Conservation (phyloP, 1,284 basidiomycete species). For the Hemileia vastatrix region DNA sequence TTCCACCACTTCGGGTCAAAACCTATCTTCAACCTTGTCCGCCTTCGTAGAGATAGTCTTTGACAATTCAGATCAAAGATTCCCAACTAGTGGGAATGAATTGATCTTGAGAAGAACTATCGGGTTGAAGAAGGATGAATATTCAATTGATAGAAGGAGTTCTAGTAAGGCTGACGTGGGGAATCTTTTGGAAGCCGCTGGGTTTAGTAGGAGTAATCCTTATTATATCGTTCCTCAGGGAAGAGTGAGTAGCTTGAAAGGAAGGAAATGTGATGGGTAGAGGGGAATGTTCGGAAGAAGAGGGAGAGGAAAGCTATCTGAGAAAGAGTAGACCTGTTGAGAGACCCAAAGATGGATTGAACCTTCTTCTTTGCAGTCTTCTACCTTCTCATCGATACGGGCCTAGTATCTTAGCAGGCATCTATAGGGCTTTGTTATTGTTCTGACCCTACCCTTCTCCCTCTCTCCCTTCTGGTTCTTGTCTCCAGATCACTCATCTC, state of each 20-base stretch:
- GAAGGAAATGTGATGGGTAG: not conserved
- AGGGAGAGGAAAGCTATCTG: too few species aligned
- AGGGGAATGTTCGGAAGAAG: too few species aligned
- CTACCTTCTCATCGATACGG: too few species aligned
- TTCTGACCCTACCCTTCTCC: not conserved
- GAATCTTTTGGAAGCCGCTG: slow-evolving; percentile 87
- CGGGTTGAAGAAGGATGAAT: slow-evolving; percentile 97
- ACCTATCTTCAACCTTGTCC: slow-evolving; percentile 40
- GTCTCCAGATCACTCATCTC: slow-evolving; percentile 72
- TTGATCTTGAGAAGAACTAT: slow-evolving; percentile 83
- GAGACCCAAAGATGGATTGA: too few species aligned
- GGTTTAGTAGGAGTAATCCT: slow-evolving; percentile 92
- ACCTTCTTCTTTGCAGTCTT: too few species aligned
- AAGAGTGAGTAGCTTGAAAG: slow-evolving; percentile 6
- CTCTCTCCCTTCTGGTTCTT: not conserved
- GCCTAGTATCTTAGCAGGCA: too few species aligned
- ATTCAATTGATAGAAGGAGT: slow-evolving; percentile 89
- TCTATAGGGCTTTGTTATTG: not conserved
- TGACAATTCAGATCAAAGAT: slow-evolving; percentile 39
- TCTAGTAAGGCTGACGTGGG: slow-evolving; percentile 94
- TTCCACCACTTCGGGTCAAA: slow-evolving; percentile 28
- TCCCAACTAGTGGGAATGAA: slow-evolving; percentile 70
- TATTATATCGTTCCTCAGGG: slow-evolving; percentile 65
- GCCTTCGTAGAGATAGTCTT: slow-evolving; percentile 45
- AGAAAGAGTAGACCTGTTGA: too few species aligned